Conservation (phyloP, 495 filamentous ascomycete species). For the Coniosporium apollinis region DNA sequence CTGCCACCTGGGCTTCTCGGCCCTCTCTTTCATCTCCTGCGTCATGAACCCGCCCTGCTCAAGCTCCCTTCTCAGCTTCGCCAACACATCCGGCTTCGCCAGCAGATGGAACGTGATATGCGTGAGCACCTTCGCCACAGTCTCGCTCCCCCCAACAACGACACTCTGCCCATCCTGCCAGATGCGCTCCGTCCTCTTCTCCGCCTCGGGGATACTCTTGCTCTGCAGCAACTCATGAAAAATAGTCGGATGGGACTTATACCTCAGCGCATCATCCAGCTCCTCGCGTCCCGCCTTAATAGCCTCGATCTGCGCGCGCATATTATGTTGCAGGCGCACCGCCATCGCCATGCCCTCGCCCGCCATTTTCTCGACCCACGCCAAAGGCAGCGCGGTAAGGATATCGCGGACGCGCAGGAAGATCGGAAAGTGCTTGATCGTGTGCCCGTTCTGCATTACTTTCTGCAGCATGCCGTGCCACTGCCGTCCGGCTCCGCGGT, state of each 20-base stretch:
- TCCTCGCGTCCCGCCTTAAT: neutral
- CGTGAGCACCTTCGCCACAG: constrained; percentile 8
- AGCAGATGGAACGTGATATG: constrained; percentile 11
- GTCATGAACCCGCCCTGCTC: constrained; percentile 3
- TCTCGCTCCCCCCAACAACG: constrained; percentile 10
- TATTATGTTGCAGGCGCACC: neutral
- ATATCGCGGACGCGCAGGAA: neutral
- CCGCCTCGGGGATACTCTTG: constrained; percentile 6
- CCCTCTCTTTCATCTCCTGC: neutral
- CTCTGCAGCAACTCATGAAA: constrained; percentile 8
- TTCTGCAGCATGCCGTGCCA: neutral
- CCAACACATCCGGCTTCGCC: constrained; percentile 4
- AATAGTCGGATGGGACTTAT: constrained; percentile 6
- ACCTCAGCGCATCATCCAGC: neutral
- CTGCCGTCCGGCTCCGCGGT: neutral
- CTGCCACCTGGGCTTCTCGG: neutral
- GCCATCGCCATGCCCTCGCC: neutral
- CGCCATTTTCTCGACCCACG: neutral
- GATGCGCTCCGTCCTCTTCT: constrained; percentile 7
- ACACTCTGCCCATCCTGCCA: constrained; percentile 9
- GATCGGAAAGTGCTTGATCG: neutral
- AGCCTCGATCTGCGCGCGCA: neutral
- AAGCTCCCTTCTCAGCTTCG: constrained; percentile 7
- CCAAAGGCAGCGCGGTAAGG: neutral
- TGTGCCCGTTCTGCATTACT: neutral